Evolutionary conservation across 2,329 filamentous ascomycete genomes (phyloP).

Genomic region (Pseudogymnoascus sp.): DNA sequence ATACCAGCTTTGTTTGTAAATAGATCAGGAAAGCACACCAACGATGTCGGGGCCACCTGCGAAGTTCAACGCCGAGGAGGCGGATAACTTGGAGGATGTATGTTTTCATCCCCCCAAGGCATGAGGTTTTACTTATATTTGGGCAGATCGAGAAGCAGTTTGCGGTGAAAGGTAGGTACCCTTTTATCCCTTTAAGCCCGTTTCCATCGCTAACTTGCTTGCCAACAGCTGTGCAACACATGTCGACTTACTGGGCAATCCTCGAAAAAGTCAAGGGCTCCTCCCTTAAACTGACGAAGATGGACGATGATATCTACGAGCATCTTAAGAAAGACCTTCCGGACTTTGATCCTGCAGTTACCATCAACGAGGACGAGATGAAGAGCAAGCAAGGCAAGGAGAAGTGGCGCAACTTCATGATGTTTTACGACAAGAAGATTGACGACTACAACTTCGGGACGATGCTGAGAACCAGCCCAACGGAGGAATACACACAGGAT

Average conservation of each 20-base stretch:
- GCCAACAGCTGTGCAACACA: conserved; percentile 71
- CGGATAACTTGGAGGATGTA: conserved; percentile 64
- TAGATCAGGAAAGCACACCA: background rate
- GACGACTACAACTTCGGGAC: conserved; percentile 98
- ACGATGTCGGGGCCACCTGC: conserved; percentile 20
- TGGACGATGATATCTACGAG: conserved; percentile 90
- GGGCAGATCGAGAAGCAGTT: conserved; percentile 96
- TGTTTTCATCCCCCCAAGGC: conserved; percentile 27
- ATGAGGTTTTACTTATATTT: conserved; percentile 14
- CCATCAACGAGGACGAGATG: conserved; percentile 88
- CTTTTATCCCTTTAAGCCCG: background rate
- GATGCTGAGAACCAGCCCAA: conserved; percentile 72
- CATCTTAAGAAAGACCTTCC: conserved; percentile 85
- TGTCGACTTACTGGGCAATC: conserved; percentile 95
- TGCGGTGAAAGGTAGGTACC: conserved; percentile 72
- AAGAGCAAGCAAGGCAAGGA: conserved; percentile 96
- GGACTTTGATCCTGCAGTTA: conserved; percentile 76
- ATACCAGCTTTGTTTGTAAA: background rate
- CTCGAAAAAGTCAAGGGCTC: conserved; percentile 87
- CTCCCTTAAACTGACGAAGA: conserved; percentile 80
- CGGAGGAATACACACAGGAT: conserved; percentile 77
- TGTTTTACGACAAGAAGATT: conserved; percentile 87
- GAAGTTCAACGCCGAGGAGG: conserved; percentile 50
- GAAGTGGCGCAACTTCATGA: conserved; percentile 90
- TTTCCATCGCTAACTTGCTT: background rate